Evolutionary conservation across 805 yeast genomes (phyloP), one percentile per base, ranked within the genome.

Genomic region (Yamadazyma paraphyllophila): DNA sequence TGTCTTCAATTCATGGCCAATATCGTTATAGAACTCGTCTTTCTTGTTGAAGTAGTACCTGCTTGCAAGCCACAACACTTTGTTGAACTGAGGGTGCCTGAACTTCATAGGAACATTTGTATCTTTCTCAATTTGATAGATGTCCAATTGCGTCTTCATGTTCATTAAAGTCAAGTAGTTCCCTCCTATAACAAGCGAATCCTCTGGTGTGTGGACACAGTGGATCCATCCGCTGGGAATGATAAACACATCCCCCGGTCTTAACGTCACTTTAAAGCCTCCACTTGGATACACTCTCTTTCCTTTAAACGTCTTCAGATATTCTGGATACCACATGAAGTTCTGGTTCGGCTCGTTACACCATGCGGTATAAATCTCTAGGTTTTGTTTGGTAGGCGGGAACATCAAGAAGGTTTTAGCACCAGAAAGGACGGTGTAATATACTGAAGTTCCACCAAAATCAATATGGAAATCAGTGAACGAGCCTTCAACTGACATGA

Each of bases 221-320:
- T 90, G 97, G 41, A 90, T 89, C 95, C 96, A 90, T 0, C 96
- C 96, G 35, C 94, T 82, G 2, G 97, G 97, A 14, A 90, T 83
- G 11, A 89, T 71, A 64, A 90, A 74, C 20, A 89, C 72, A 57
- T 90, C 96, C 1, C 95, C 95, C 1, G 78, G 65, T 0, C 52
- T 43, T 15, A 85, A 57, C 7, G 74, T 72, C 13, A 83, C 81
- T 43, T 77, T 76, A 41, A 81, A 67, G 14, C 89, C 88, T 7
- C 51, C 56, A 3, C 45, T 51, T 45, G 63, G 76, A 11, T 42
- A 41, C 12, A 63, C 49, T 41, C 34, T 60, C 51, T 51, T 69
- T 46, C 65, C 73, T 37, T 52, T 65, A 48, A 45, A 58, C 41
- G 49, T 56, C 57, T 57, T 55, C 30, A 67, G 47, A 44, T 78